Evolutionary conservation across 2,329 filamentous ascomycete species (phyloP), one percentile per base, ranked within the genome.

Genomic region (Trichoderma brevicompactum): DNA sequence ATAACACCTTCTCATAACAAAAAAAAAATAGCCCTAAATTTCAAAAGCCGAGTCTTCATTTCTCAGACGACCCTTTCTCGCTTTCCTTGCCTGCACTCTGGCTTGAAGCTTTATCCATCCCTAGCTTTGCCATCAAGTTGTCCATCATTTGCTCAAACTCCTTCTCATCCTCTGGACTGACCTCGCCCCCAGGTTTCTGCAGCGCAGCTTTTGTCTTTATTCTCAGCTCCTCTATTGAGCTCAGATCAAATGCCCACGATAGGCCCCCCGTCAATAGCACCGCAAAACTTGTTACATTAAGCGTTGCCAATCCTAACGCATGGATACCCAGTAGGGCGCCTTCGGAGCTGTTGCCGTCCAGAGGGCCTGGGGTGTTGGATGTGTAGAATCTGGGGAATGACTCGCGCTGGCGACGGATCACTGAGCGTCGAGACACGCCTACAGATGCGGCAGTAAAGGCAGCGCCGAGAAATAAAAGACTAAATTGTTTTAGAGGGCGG

Each of bases 221-320:
- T 72, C 85, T 80, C 74, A 92, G 78, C 72, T 94, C 91, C 4
- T 87, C 85, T 46, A 92, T 61, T 52, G 82, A 83, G 73, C 87
- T 87, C 41, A 98, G 85, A 75, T 97, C 90, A 67, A 95, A 86
- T 0, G 87, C 88, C 83, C 90, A 96, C 68, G 92, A 81, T 10
- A 89, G 76, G 0, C 90, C 92, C 3, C 94, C 95, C 0, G 86
- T 83, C 8, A 85, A 78, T 83, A 96, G 87, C 75, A 97, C 87
- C 0, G 84, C 89, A 56, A 95, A 85, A 71, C 89, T 91, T 38
- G 88, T 73, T 12, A 95, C 92, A 72, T 97, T 97, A 70, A 97
- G 83, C 0, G 94, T 97, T 0, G 94, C 95, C 41, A 97, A 81
- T 55, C 89, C 91, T 23, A 99, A 81, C 0, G 94, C 94, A 77